Evolutionary conservation across 2,329 filamentous ascomycete species (phyloP), one percentile per base, ranked within the genome.

Genomic region (Monilinia fructicola): DNA sequence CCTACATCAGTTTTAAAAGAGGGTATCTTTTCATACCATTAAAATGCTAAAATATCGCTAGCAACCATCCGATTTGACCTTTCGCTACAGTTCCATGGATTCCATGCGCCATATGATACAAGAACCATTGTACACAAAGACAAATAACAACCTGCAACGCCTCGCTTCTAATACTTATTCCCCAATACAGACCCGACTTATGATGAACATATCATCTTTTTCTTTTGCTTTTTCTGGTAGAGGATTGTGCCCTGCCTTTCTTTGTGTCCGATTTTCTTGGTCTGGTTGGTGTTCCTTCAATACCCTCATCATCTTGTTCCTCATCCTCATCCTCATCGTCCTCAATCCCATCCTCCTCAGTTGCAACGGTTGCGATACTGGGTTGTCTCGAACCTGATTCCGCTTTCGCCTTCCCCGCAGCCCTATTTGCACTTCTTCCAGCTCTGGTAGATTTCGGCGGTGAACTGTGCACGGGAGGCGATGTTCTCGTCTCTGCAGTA

Each of bases 401-500:
- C 56, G 74, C 75, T 70, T 78, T 78, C 7, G 75, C 72, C 71
- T 81, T 81, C 16, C 78, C 79, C 63, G 80, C 80, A 31, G 71
- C 81, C 81, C 69, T 79, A 77, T 67, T 81, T 78, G 67, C 68
- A 28, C 71, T 71, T 65, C 74, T 70, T 26, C 71, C 73, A 38
- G 71, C 64, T 46, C 75, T 67, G n/a, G 70, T 81, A 74, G 1
- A 78, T 67, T 82, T 78, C 12, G 79, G 80, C 26, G 79, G 75
- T 71, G 65, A 77, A 73, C 64, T 80, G 61, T 79, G 80, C 46
- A 78, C 38, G 11, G 50, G 56, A 26, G 65, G 77, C n/a, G 78
- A 77, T 5, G 78, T 81, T 54, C 80, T 73, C 28, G 73, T 79
- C 52, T 80, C 79, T 69, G 85, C 83, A 0, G 82, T 83, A 65